Base-by-base conservation (phyloP, 768 basidiomycete species). In the Lactarius evosmus region DNA sequence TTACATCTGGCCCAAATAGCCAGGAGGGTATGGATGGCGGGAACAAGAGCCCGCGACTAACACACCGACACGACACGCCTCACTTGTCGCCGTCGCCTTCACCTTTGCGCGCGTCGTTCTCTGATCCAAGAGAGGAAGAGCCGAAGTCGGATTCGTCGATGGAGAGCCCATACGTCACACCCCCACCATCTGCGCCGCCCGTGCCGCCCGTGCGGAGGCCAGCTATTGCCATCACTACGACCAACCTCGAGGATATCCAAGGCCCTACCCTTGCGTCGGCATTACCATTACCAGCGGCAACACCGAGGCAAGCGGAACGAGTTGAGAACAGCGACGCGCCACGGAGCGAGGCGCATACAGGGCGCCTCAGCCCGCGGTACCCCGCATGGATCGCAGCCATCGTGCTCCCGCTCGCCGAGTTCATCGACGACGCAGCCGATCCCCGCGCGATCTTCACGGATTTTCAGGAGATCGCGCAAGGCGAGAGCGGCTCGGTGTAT, bases 391-490 rank as follows among this genome's bases (percentile, higher is more conserved):
- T 88, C 11, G 83, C 83, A 0, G 78, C 77, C 16, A 78, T 86
- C 17, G 81, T 91, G 30, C 76, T 78, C 41, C 84, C 86, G 1
- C 75, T 86, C 27, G 82, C 80, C 52, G 79, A 82, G 30, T 89
- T 85, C 72, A 87, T 93, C 69, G 81, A 87, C 67, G 81, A 85
- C 54, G 72, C 76, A 1, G 73, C 83, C 22, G 83, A 91, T 70
- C 91, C 90, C 4, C 77, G 81, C 1, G 78, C 82, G 4, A 80
- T 83, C 62, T 93, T 89, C 73, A 75, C 79, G 9, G 84, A 90
- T 65, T 76, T 92, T 52, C 82, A 81, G 59, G 91, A 92, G 75
- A 87, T 94, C 32, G 91, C 89, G 0, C 88, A 93, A 72, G 91
- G 92, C 34, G 91, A 93, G 71, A 88, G 83, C 46, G 92, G 92